Conservation (phyloP, 352 stramenopile species). For the Pythium sukuiense region DNA sequence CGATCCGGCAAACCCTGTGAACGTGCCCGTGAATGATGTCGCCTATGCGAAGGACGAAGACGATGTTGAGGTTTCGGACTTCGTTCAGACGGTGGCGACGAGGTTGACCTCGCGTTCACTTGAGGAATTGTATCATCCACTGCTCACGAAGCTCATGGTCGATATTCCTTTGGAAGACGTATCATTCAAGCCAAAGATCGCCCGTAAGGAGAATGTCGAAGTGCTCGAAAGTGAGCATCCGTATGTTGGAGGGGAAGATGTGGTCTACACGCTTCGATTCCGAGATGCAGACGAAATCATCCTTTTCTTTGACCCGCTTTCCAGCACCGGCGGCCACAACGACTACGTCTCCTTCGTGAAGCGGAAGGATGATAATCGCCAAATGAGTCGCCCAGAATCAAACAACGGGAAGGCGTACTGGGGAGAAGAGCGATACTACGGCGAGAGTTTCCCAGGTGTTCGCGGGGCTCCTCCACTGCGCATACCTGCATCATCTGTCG, state of each 20-base stretch:
- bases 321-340: constrained; percentile 60
- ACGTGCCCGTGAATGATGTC: constrained; percentile 57
- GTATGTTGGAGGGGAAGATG: constrained; percentile 59
- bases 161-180: neutral
- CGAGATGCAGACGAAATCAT: constrained; percentile 64
- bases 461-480: constrained; percentile 49
- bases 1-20: constrained; percentile 47
- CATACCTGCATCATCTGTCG: constrained; percentile 62
- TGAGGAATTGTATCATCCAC: neutral
- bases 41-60: constrained; percentile 43
- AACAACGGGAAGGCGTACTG: constrained; percentile 41
- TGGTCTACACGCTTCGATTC: constrained; percentile 67
- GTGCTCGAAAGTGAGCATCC: constrained; percentile 80
- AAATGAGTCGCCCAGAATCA: constrained; percentile 14
- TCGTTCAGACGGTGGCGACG: constrained; percentile 38
- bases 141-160: constrained; percentile 22
- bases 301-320: constrained; percentile 81
- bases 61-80: constrained; percentile 41
- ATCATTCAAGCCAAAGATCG: constrained; percentile 46
- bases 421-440: constrained; percentile 77
- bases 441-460: constrained; percentile 68
- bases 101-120: constrained; percentile 17
- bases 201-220: constrained; percentile 68
- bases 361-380: constrained; percentile 27
- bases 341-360: constrained; percentile 86